These are phyloP conservation scores for Triticum urartu DNA, from an alignment of 176 grass and related monocot genomes.

Conservation along the genomic window DNA sequence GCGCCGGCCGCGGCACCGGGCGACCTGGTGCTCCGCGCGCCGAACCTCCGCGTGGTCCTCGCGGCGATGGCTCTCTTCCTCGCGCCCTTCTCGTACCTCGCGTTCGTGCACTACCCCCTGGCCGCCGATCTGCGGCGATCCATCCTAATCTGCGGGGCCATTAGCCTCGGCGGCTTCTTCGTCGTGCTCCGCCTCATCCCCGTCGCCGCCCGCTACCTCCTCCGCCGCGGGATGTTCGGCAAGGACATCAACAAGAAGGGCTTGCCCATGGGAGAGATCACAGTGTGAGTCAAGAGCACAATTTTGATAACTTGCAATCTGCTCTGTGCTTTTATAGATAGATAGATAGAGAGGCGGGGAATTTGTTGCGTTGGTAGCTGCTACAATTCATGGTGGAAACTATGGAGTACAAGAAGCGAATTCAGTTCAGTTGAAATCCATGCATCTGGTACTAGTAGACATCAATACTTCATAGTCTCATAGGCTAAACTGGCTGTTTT, in stretches of 20 bases:
- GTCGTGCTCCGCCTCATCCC: constrained; percentile 69
- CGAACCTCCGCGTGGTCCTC: constrained; percentile 54
- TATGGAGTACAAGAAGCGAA: background rate
- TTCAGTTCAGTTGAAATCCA: background rate
- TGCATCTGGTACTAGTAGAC: background rate
- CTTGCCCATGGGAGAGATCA: constrained; percentile 69
- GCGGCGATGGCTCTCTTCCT: constrained; percentile 51
- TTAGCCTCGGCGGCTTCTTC: constrained; percentile 71
- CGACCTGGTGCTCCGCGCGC: constrained; percentile 55
- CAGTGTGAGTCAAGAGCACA: constrained; percentile 64
- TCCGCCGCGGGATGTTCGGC: constrained; percentile 77
- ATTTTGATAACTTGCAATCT: background rate
- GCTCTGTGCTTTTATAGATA: background rate
- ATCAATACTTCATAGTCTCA: background rate
- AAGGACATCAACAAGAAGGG: constrained; percentile 98
- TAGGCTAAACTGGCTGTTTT: background rate
- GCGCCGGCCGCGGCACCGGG: background rate
- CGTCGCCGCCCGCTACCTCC: constrained; percentile 74
- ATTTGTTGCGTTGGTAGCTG: background rate
- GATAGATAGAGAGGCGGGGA: background rate
- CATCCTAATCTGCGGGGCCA: constrained; percentile 68
- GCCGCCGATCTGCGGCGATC: constrained; percentile 64
- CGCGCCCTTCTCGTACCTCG: constrained; percentile 86
- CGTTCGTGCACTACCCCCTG: constrained; percentile 75
- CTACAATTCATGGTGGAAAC: background rate